Conservation (phyloP, 1,284 basidiomycete genomes). For the Trametes polyzona region DNA sequence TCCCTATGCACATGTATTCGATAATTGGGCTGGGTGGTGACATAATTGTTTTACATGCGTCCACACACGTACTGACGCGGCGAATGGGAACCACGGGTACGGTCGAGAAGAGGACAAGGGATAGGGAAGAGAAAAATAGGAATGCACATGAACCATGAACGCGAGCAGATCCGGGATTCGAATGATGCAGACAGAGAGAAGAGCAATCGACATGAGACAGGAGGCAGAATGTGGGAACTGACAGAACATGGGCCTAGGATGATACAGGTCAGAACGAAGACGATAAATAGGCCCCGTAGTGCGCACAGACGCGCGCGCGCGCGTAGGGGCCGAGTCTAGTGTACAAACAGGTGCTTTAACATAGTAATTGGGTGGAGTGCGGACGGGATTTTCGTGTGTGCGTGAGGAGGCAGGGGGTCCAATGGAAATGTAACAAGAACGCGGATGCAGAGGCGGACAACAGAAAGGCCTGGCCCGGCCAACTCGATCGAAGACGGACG, state of each 20-base stretch:
- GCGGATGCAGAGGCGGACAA: neutral
- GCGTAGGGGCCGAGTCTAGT: neutral
- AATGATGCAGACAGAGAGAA: too few species aligned
- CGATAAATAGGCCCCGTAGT: slow-evolving; percentile 14
- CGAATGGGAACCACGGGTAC: slow-evolving; percentile 9
- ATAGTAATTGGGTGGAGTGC: neutral
- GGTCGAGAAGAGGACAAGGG: neutral
- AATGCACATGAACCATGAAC: neutral
- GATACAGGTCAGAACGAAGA: slow-evolving; percentile 4
- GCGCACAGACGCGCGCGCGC: slow-evolving; percentile 5
- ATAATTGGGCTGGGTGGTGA: slow-evolving; percentile 10
- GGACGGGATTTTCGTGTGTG: neutral
- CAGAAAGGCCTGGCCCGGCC: neutral
- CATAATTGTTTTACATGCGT: slow-evolving; percentile 12
- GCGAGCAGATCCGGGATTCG: neutral
- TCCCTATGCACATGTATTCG: too few species aligned
- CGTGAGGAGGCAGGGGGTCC: neutral
- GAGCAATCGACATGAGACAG: neutral
- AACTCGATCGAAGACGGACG: neutral
- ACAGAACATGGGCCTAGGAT: too few species aligned
- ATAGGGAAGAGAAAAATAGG: neutral
- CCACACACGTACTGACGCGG: slow-evolving; percentile 8
- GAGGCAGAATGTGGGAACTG: too few species aligned
- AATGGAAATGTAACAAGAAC: neutral
- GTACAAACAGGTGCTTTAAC: neutral